Conservation (phyloP, 2,329 filamentous ascomycete species). For the Dactylellina sp. region DNA sequence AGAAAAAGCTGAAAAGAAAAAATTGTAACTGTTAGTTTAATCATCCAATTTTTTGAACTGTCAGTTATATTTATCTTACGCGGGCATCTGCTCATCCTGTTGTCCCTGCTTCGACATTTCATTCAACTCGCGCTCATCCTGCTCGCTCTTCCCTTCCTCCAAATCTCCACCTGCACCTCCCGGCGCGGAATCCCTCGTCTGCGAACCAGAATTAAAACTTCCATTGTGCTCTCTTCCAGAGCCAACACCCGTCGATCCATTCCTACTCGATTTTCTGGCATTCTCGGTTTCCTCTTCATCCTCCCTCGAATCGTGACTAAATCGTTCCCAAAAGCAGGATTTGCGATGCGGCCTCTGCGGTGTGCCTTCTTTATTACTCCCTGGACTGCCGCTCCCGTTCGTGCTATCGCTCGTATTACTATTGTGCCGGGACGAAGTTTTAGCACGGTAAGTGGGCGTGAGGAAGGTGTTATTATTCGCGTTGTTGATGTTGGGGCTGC, state of each 20-base stretch:
- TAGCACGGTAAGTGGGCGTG: slow-evolving; percentile 3
- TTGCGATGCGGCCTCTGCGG: slow-evolving; percentile 13
- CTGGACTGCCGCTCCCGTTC: slow-evolving; percentile 2
- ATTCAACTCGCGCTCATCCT: slow-evolving; percentile 31
- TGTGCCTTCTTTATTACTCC: slow-evolving; percentile 14
- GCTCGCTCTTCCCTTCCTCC: slow-evolving; percentile 20
- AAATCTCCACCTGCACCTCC: slow-evolving; percentile 21
- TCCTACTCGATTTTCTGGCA: slow-evolving; percentile 30
- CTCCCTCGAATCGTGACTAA: slow-evolving; percentile 46
- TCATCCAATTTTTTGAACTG: too few species aligned
- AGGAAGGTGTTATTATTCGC: slow-evolving; percentile 31
- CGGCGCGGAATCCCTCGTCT: slow-evolving; percentile 34
- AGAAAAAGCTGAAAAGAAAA: slow-evolving; percentile 20
- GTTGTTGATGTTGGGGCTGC: slow-evolving; percentile 7
- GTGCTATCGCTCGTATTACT: slow-evolving; percentile 26
- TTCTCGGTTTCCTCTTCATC: slow-evolving; percentile 40
- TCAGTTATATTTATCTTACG: too few species aligned
- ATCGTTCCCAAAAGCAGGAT: slow-evolving; percentile 54
- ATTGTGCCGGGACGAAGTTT: slow-evolving; percentile 10
- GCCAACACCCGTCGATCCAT: not conserved
- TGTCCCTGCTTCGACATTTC: slow-evolving; percentile 31
- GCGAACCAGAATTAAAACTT: slow-evolving; percentile 29
- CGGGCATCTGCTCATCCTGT: slow-evolving; percentile 38
- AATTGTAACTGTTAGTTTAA: not conserved
- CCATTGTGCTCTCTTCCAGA: slow-evolving; percentile 1